Evolutionary conservation across 2,329 filamentous ascomycete species (phyloP), one percentile per base, ranked within the genome.

Genomic region (Beauveria sp.): DNA sequence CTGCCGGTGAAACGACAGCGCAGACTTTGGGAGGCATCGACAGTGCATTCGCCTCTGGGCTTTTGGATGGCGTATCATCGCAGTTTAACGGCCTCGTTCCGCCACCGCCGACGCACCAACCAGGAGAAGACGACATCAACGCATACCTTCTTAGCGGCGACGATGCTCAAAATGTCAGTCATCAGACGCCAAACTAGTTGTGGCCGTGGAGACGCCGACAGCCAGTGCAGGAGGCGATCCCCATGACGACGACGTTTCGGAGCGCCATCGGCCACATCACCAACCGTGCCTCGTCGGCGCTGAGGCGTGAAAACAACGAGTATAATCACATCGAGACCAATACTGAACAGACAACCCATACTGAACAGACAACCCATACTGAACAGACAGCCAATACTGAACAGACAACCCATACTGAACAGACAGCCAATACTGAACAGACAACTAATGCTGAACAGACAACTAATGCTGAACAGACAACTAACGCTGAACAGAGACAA

Each of bases 91-190:
- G 53, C 26, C 40, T 40, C 26, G 52, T 40, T 20, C 24, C 28
- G 34, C 59, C 59, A 8, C 53, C 59, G 8, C 59, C 59, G 14
- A 47, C 52, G 8, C 51, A 61, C 46, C 51, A 61, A 24, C 34
- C 50, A 2, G 37, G 41, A 24, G 14, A n/a, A 18, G 18, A 22
- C 9, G 40, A 12, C 14, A 22, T 47, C 22, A 12, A 37, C 10
- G 16, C 10, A 9, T 16, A 20, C 16, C 48, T 26, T 34, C 34
- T 40, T 37, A 12, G 16, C 10, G 20, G 9, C 14, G 24, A 1
- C 14, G n/a, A 51, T 16, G n/a, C 30, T 5, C 18, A 4, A 16
- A 50, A 18, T 28, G 3, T 18, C 16, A 52, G 18, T 10, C 24
- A 22, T 16, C 40, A 47, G 12, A n/a, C 37, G 22, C 30, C 48